Conservation (phyloP, 1,284 basidiomycete genomes). For the Heterobasidion annosum region DNA sequence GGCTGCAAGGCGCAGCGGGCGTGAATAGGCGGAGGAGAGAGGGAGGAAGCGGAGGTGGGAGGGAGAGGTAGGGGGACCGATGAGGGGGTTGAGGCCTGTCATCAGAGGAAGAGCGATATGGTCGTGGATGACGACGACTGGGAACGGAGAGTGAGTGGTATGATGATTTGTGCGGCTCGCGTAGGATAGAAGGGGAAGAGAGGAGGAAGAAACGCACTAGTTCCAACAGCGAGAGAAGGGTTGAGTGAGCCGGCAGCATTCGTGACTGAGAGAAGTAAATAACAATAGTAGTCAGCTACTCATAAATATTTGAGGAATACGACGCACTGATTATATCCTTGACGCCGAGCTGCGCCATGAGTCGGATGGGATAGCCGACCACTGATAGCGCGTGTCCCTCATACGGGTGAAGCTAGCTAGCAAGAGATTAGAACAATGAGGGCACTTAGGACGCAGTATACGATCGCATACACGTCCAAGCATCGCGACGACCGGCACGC, state of each 20-base stretch:
- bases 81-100: conserved; percentile 69
- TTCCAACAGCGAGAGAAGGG: conserved; percentile 66
- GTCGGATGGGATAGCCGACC: conserved; percentile 70
- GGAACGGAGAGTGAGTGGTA: neutral
- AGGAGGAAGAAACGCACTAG: conserved; percentile 40
- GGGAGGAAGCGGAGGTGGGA: conserved; percentile 66
- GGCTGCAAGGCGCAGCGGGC: conserved; percentile 52
- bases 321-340: conserved; percentile 63
- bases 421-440: neutral
- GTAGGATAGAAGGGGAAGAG: no score
- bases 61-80: conserved; percentile 54
- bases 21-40: conserved; percentile 72
- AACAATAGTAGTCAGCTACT: neutral
- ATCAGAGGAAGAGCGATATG: conserved; percentile 76
- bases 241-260: conserved; percentile 80
- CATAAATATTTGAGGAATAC: neutral
- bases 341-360: conserved; percentile 69
- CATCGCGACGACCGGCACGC: conserved; percentile 76
- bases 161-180: neutral
- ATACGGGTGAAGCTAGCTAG: conserved; percentile 68
- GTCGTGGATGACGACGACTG: conserved; percentile 77
- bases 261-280: conserved; percentile 50
- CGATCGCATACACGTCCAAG: conserved; percentile 57
- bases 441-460: neutral
- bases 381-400: conserved; percentile 65